These are phyloP conservation scores for Leishmania lainsoni DNA, from an alignment of 208 protist species.

Conservation along the genomic window DNA sequence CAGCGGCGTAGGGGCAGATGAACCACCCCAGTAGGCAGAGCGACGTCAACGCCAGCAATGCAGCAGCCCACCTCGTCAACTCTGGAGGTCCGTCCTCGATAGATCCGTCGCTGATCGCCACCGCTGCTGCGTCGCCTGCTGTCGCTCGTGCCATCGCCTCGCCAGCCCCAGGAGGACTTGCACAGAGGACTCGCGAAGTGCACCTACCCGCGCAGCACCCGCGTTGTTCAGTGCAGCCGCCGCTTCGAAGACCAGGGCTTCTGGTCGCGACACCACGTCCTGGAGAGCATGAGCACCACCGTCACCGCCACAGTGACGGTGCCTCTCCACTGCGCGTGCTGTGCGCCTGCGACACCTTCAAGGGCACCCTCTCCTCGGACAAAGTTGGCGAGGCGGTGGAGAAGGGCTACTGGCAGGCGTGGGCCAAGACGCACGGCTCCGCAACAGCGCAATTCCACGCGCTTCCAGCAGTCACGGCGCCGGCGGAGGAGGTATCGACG, in stretches of 20 bases:
- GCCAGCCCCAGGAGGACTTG: neutral
- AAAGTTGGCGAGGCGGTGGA: conserved; percentile 63
- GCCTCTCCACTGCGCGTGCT: conserved; percentile 34
- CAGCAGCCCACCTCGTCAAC: neutral
- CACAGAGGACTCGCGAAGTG: neutral
- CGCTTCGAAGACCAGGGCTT: neutral
- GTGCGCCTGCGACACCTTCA: conserved; percentile 77
- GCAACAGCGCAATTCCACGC: too few species aligned
- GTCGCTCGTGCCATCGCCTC: neutral
- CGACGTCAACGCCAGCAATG: neutral
- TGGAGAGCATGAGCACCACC: neutral
- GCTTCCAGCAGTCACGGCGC: neutral
- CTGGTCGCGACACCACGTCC: neutral
- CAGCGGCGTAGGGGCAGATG: neutral
- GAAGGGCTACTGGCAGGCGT: conserved; percentile 34
- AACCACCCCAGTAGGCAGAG: neutral
- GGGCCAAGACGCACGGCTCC: neutral
- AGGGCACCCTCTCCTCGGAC: conserved; percentile 68
- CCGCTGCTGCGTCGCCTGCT: neutral
- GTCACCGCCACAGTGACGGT: neutral
- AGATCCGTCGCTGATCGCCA: neutral
- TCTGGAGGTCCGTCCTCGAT: neutral
- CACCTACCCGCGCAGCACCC: neutral
- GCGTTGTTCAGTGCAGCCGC: neutral
- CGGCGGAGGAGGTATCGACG: neutral